Evolutionary conservation across 768 basidiomycete genomes (phyloP), one percentile per base, ranked within the genome.

Genomic region (Phaeotremella fagi): DNA sequence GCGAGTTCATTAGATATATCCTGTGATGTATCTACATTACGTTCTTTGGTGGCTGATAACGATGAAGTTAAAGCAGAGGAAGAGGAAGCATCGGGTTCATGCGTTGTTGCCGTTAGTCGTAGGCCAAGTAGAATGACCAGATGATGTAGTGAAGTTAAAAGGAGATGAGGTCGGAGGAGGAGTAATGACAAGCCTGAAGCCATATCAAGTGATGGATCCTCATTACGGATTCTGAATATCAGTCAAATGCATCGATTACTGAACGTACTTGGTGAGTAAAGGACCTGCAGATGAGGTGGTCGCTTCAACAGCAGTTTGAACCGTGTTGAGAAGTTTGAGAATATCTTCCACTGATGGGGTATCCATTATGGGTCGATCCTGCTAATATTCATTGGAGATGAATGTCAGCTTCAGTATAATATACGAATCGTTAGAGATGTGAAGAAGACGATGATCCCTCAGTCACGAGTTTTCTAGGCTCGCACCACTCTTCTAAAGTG

Each of bases 111-210:
- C 12, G 60, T 29, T 2, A 64, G 46, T 2, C 63, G 56, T 0
- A 70, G 50, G 16, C 64, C 64, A 47, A 70, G 59, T 45, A 94
- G 74, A 37, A 94, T 81, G 27, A 83, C 79, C 33, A 95, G 79
- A 14, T 88, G 85, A 52, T 90, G 90, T 9, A 95, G 77, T 72
- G 95, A 94, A 1, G 85, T 85, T 2, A 97, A 75, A 55, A 95
- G 79, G 20, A 87, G 73, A 49, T 90, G 82, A 61, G 91, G 86
- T 75, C 95, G 92, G 45, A 91, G 76, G 11, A 88, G 87, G 22
- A 99, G 79, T 3, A 99, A 79, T 0, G 95, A 97, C 56, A 99
- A 89, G 33, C 95, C 95, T 26, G 54, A 38, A 5, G 59, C 48
- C 48, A 64, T 61, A 25, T 72, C 69, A 18, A 67, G 57, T 6